Evolutionary conservation across 305 asterid species (phyloP).

Genomic region (Fraxinus latifolia): DNA sequence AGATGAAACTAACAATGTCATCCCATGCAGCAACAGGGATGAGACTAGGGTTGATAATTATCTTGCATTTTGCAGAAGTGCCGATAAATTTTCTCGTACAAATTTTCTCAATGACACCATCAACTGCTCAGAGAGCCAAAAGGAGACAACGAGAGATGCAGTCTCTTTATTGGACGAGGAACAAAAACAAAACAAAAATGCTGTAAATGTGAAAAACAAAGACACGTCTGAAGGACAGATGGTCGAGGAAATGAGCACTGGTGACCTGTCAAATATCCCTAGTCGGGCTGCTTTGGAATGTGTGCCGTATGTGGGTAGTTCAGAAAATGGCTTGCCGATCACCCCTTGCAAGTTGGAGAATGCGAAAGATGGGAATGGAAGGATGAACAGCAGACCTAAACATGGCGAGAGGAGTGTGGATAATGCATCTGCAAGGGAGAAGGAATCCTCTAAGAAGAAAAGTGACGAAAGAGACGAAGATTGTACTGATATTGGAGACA

Average conservation of each 20-base stretch:
- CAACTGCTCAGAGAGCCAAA: constrained; percentile 27
- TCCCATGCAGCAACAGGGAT: constrained; percentile 42
- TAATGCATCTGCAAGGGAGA: constrained; percentile 35
- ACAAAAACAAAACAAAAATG: constrained; percentile 25
- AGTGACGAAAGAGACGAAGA: constrained; percentile 48
- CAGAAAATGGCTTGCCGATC: constrained; percentile 41
- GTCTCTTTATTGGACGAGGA: constrained; percentile 45
- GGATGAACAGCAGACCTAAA: constrained; percentile 36
- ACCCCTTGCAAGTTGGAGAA: constrained; percentile 65
- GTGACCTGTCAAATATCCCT: constrained; percentile 41
- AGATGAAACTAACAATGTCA: constrained; percentile 57
- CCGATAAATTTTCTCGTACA: constrained; percentile 35
- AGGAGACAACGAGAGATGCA: constrained; percentile 30
- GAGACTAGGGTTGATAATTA: constrained; percentile 42
- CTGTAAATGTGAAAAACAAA: constrained; percentile 29
- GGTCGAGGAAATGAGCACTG: constrained; percentile 50
- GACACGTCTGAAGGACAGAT: constrained; percentile 30
- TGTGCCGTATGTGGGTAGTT: constrained; percentile 32
- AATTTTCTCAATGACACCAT: constrained; percentile 10
- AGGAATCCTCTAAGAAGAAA: constrained; percentile 71
- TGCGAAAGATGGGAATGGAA: constrained; percentile 36
- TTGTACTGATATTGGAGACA: constrained; percentile 48
- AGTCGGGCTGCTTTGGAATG: constrained; percentile 41
- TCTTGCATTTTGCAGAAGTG: constrained; percentile 32
- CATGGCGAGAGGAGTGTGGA: constrained; percentile 34